Evolutionary conservation across 2,329 filamentous ascomycete genomes (phyloP), one percentile per base, ranked within the genome.

Genomic region (Didymosphaeria variabile): DNA sequence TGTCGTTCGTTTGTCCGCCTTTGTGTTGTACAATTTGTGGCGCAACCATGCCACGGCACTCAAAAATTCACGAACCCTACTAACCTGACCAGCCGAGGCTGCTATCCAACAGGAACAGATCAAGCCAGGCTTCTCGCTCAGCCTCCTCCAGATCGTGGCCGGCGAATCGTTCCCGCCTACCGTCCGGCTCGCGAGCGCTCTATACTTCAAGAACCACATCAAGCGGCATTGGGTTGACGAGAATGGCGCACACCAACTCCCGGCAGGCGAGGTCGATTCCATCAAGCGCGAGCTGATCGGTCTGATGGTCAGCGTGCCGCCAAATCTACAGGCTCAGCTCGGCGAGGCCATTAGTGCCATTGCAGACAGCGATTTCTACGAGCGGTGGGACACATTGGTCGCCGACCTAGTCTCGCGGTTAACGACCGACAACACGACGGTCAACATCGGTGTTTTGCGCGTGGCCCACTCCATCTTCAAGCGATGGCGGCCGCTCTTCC

Each of bases 201-300:
- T 99, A 62, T 95, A 92, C 83, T 99, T 99, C 87, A 99, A 99
- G 82, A 99, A 99, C 83, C 97, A 97, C 79, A 93, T 99, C 75
- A 91, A 91, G 79, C 88, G 91, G 76, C 95, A 93, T 84, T 99
- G 96, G 88, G 92, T 93, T 71, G 92, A 98, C 79, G 94, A 97
- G 76, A 92, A 97, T 80, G 94, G 95, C 75, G 90, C 91, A 79
- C 95, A 99, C 84, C 95, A 94, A 81, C 87, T 99, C 40, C 88
- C 91, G 13, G 78, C 85, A 63, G 87, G 92, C 68, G 95, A 98
- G 83, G 94, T 99, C 40, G 81, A 84, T 31, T 92, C 92, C 46
- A 97, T 99, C 84, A 99, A 99, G 83, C 88, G 89, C 74, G 94
- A 97, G 83, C 88, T 99, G 64, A 94, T 99, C 72, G 94, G 93